Conservation (phyloP, 129 eudicot species). For the Flaveria ramosissima region DNA sequence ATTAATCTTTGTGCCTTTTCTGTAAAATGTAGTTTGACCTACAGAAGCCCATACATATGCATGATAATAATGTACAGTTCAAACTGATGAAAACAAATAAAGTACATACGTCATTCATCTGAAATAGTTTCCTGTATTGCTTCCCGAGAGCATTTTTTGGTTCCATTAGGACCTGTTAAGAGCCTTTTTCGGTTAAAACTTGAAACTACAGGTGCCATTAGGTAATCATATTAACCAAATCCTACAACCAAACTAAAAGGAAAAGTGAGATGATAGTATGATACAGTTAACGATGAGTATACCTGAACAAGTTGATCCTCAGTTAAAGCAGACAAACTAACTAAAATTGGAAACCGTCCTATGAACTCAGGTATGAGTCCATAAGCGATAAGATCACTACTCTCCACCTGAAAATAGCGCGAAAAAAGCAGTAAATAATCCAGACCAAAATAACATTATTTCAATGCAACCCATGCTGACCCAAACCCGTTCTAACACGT, state of each 20-base stretch:
- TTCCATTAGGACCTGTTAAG: constrained; percentile 70
- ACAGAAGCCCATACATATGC: constrained; percentile 24
- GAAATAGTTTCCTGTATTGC: constrained; percentile 87
- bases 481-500: no score
- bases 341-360: constrained; percentile 94
- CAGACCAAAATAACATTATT: no score
- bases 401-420: constrained; percentile 69
- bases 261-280: neutral
- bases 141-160: constrained; percentile 93
- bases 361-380: constrained; percentile 95
- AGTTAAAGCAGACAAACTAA: constrained; percentile 69
- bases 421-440: neutral
- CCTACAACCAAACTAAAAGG: constrained; percentile 3
- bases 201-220: no score
- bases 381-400: constrained; percentile 91
- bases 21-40: constrained; percentile 87
- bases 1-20: constrained; percentile 76
- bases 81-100: constrained; percentile 4
- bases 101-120: constrained; percentile 79
- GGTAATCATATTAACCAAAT: neutral
- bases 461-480: no score
- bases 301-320: constrained; percentile 97
- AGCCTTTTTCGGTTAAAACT: neutral
- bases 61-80: neutral
- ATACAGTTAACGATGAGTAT: constrained; percentile 11